phyloP scores from a whole-genome alignment of 345 rosid species.

The Mercurialis annua region DNA sequence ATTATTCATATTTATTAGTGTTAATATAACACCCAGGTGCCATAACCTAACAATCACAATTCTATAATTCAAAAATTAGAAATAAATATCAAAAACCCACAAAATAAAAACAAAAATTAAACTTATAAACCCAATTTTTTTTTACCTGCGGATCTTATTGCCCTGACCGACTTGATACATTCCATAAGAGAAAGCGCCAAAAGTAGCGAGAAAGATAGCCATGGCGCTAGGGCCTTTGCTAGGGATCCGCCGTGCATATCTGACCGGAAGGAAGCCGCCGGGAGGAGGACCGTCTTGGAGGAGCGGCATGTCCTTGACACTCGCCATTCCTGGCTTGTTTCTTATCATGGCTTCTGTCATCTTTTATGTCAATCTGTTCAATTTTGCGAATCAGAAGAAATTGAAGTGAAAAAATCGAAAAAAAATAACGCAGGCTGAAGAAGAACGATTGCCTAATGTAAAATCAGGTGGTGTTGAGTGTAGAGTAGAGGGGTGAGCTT shows the following conservation, averaged over 20 bases:
- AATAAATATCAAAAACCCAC: not conserved
- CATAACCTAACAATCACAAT: not conserved
- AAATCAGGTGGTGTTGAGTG: not conserved
- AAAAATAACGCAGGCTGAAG: not conserved
- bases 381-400: not conserved
- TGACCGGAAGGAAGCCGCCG: constrained; percentile 87
- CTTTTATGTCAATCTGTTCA: constrained; percentile 10
- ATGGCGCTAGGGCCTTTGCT: constrained; percentile 89
- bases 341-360: constrained; percentile 97
- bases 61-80: not conserved
- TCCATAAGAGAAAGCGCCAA: constrained; percentile 92
- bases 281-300: constrained; percentile 99
- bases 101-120: not conserved
- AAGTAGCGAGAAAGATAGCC: constrained; percentile 77
- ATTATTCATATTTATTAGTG: no score
- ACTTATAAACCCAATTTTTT: not conserved
- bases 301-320: constrained; percentile 95
- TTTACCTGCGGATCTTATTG: constrained; percentile 86
- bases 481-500: not conserved
- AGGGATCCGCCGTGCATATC: constrained; percentile 95
- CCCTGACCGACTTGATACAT: constrained; percentile 98
- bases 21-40: not conserved
- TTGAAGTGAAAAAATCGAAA: not conserved
- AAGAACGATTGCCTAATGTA: not conserved
- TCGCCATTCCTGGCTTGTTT: constrained; percentile 98